These are phyloP conservation scores for Sarcodon aspratus DNA, from an alignment of 768 basidiomycete genomes.

Conservation along the genomic window DNA sequence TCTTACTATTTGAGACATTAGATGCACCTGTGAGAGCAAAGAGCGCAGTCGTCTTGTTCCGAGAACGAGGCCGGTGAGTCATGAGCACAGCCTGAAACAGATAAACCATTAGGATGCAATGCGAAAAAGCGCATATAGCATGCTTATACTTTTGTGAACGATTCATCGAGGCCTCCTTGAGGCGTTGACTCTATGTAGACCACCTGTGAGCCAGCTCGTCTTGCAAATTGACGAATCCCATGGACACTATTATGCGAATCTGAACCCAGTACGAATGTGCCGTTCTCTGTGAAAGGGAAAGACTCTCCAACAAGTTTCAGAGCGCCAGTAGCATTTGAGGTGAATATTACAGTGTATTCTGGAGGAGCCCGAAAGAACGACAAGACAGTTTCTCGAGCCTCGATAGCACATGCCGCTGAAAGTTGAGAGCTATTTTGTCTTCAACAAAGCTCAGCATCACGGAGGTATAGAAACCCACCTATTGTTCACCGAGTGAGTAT, in stretches of 20 bases:
- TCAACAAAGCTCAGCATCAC: neutral
- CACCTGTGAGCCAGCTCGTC: conserved; percentile 39
- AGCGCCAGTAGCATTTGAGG: conserved; percentile 68
- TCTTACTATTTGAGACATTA: conserved; percentile 72
- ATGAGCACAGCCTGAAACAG: conserved; percentile 40
- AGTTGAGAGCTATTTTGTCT: conserved; percentile 45
- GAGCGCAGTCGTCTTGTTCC: conserved; percentile 38
- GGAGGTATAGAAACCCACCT: conserved; percentile 33
- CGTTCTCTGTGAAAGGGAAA: conserved; percentile 54
- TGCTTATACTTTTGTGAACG: conserved; percentile 44
- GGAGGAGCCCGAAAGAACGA: conserved; percentile 67
- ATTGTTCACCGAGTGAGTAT: conserved; percentile 77
- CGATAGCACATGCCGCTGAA: conserved; percentile 51
- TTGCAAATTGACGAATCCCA: conserved; percentile 67
- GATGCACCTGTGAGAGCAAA: conserved; percentile 76
- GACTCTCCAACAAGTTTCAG: conserved; percentile 77
- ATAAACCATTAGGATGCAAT: neutral
- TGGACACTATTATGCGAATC: conserved; percentile 84
- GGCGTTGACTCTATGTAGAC: conserved; percentile 55
- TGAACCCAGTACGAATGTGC: conserved; percentile 53
- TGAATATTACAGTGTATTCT: conserved; percentile 76
- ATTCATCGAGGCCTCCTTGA: conserved; percentile 51
- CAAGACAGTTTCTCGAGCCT: conserved; percentile 64
- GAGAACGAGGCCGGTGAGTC: conserved; percentile 33
- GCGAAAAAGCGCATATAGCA: conserved; percentile 2